phyloP scores from a whole-genome alignment of 257 asterid species.

The Eustoma russellianum region DNA sequence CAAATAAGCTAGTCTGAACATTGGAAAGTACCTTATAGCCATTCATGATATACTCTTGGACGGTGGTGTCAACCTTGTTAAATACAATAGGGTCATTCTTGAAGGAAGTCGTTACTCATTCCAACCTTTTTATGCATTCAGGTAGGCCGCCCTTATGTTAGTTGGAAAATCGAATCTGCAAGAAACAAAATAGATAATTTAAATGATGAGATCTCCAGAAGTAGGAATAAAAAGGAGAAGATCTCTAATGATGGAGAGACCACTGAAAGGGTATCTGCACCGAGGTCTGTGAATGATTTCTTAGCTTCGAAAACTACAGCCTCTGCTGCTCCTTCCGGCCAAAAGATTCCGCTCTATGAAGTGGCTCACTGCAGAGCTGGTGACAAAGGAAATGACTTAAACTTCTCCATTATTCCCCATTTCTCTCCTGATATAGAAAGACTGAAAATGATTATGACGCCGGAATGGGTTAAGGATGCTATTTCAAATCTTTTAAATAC shows the following conservation, averaged over 20 bases:
- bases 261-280: conserved; percentile 12
- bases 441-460: conserved; percentile 59
- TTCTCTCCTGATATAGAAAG: conserved; percentile 68
- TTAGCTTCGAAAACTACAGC: conserved; percentile 13
- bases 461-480: conserved; percentile 62
- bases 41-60: too few relatives aligned
- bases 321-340: conserved; percentile 51
- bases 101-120: not conserved
- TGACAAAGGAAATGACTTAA: conserved; percentile 81
- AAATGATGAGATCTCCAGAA: conserved; percentile 13
- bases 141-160: conserved; percentile 63
- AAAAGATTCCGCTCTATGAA: conserved; percentile 49
- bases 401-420: conserved; percentile 84
- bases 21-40: too few relatives aligned
- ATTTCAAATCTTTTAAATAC: conserved; percentile 47
- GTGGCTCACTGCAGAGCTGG: conserved; percentile 89
- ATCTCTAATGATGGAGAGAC: conserved; percentile 11
- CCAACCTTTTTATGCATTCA: conserved; percentile 15
- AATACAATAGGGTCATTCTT: not conserved
- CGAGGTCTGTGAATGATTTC: conserved; percentile 16
- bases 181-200: conserved; percentile 27
- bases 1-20: too few relatives aligned
- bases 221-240: conserved; percentile 9
- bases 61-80: not conserved
- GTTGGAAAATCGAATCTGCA: conserved; percentile 51